Evolutionary conservation across 306 rosid species (phyloP).

Genomic region (Spatholobus suberectus): DNA sequence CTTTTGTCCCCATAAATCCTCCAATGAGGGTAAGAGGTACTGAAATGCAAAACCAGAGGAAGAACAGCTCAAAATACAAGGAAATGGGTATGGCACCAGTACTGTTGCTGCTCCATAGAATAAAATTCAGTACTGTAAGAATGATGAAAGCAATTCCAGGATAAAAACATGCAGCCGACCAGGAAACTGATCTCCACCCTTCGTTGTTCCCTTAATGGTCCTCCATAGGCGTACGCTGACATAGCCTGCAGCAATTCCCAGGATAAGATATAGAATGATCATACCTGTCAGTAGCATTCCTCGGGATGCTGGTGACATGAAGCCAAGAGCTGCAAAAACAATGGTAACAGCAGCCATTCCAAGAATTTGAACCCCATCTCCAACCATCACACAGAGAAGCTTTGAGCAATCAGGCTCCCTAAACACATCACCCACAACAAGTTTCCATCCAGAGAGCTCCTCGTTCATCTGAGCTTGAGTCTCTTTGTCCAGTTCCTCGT

Average conservation of each 20-base stretch:
- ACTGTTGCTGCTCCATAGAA: constrained; percentile 84
- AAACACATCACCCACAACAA: constrained; percentile 21
- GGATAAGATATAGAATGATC: constrained; percentile 83
- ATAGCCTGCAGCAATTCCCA: constrained; percentile 78
- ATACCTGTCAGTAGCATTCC: constrained; percentile 87
- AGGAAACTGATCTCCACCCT: constrained; percentile 82
- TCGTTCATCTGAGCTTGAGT: constrained; percentile 17
- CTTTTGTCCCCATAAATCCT: constrained; percentile 76
- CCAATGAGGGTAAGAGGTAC: constrained; percentile 86
- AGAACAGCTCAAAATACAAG: constrained; percentile 20
- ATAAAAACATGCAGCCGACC: constrained; percentile 76
- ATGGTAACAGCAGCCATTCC: constrained; percentile 16
- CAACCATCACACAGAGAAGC: constrained; percentile 15
- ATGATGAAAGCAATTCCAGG: constrained; percentile 78
- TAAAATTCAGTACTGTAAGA: constrained; percentile 72
- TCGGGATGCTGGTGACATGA: constrained; percentile 35
- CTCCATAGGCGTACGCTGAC: constrained; percentile 83
- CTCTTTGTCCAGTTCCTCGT: constrained; percentile 22
- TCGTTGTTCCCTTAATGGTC: constrained; percentile 75
- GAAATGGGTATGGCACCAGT: constrained; percentile 43
- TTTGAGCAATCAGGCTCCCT: constrained; percentile 15
- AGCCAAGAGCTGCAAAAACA: constrained; percentile 15
- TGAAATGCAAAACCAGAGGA: constrained; percentile 56
- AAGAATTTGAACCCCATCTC: constrained; percentile 17
- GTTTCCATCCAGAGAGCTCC: constrained; percentile 23